Base-by-base conservation (phyloP, 1,284 basidiomycete species). In the Phenoliferia sp. region DNA sequence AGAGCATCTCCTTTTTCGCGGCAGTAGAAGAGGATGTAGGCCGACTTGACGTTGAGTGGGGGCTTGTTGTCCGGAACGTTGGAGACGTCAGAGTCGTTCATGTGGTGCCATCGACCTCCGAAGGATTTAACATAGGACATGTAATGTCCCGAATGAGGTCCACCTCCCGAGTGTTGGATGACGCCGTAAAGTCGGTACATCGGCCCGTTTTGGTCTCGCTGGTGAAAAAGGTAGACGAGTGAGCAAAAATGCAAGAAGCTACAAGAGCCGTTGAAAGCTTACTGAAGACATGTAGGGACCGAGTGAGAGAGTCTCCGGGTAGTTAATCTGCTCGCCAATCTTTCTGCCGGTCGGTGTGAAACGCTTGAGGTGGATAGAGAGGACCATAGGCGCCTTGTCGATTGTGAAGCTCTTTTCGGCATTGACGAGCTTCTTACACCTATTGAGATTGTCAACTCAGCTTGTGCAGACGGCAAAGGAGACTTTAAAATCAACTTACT, bases 91-190 rank as follows among this genome's bases (percentile, higher is more conserved):
- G 64, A 92, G 80, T 99, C 96, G 80, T 99, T 96, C 87, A 94
- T 94, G 80, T 92, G 87, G 79, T 85, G 89, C 94, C 94, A 98
- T 64, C 81, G 81, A 3, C 88, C 89, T 39, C 85, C 82, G 28
- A 84, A 84, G 57, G 85, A 84, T 76, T 87, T 90, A 75, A 98
- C 88, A 74, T 88, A 88, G 7, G 95, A 89, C 71, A 88, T 94
- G 80, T 99, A 99, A 79, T 99, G 96, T 0, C 96, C 96, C 3
- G 91, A 95, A 77, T 96, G 92, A 17, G 94, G 92, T 2, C 94
- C 92, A 58, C 87, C 84, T 61, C 96, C 96, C 29, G 90, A 90
- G 78, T 99, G 96, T 71, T 88, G 93, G 64, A 98, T 92, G 65
- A 98, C 87, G 48, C 90, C 95, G 76, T 93, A 97, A 0, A 99